These are phyloP conservation scores for Melanomma pulvis-pyrius DNA, from an alignment of 495 filamentous ascomycete genomes.

Conservation along the genomic window DNA sequence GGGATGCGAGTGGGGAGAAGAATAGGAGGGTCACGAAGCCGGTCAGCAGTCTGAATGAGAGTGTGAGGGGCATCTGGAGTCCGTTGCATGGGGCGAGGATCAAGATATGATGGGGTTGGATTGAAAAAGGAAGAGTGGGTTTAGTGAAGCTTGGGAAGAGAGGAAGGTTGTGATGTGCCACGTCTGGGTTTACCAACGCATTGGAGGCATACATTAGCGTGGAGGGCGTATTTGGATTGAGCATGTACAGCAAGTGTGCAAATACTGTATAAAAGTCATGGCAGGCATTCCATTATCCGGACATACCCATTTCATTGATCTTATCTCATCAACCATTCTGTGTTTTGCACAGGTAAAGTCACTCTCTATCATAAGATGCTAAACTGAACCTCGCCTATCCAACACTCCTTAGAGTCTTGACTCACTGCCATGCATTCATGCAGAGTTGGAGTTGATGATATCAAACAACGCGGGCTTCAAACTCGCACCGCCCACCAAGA, in stretches of 20 bases:
- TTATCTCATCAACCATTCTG: neutral
- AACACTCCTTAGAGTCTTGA: conserved; percentile 15
- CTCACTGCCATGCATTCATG: conserved; percentile 31
- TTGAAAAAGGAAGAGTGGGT: too few species aligned
- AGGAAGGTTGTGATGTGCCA: neutral
- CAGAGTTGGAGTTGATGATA: conserved; percentile 64
- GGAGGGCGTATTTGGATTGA: neutral
- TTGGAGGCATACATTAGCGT: conserved; percentile 1
- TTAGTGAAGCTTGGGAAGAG: too few species aligned
- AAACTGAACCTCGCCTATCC: neutral
- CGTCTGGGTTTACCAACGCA: neutral
- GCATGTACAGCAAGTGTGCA: conserved; percentile 22
- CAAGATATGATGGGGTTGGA: conserved; percentile 27
- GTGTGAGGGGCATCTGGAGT: conserved; percentile 92
- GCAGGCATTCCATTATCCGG: neutral
- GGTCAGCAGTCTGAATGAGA: conserved; percentile 83
- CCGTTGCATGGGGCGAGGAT: conserved; percentile 73
- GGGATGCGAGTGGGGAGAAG: conserved; percentile 87
- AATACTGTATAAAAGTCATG: conserved; percentile 5
- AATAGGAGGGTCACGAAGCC: conserved; percentile 76
- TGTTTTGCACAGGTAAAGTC: neutral
- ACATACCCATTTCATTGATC: neutral
- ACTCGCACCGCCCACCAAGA: conserved; percentile 96
- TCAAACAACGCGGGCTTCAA: conserved; percentile 93
- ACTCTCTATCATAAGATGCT: neutral